Evolutionary conservation across 257 asterid species (phyloP), one percentile per base, ranked within the genome.

Genomic region (Gentiana straminea): DNA sequence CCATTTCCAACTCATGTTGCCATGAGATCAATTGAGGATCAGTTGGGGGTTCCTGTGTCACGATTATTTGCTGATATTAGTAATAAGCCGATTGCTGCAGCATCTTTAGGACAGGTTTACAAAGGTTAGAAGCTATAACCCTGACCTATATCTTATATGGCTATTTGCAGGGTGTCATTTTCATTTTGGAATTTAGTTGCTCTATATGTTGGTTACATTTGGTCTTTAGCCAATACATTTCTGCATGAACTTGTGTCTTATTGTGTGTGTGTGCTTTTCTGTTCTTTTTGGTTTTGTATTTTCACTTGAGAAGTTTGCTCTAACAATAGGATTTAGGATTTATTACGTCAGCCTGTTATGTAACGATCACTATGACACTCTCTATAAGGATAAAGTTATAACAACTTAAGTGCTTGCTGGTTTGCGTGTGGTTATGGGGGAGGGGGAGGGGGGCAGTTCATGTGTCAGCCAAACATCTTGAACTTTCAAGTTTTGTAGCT

Each of bases 61-160:
- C 69, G 84, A 73, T 64, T 87, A 62, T 91, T 91, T 76, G 86
- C 98, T 59, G 97, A 91, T 76, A 84, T 91, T 52, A 91, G 94
- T 66, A 51, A 77, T 75, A 78, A 91, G 76, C 98, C 98, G 55
- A 60, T 91, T 47, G 98, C 98, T 52, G 98, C 98, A 57, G 98
- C 96, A 62, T 91, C 98, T 58, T 67, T 91, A 55, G 98, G 98
- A 56, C 98, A 91, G 75, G 98, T 91, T 63, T 91, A 91, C 68
- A 91, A 79, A 91, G 95, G 98, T 87, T 74, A 70, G 83, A 39
- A 57, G 74, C 66, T 70, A 24, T 24, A 24, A 24, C 24, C 24
- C 24, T 24, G 24, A 15, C 39, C 36, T 53, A 6, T 33, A 4
- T 34, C 2, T 12, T 33, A 5, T 2, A 9, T 39, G 36, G 50